These are phyloP conservation scores for Jamesozyma rosinii DNA, from an alignment of 805 yeast genomes.

Conservation along the genomic window DNA sequence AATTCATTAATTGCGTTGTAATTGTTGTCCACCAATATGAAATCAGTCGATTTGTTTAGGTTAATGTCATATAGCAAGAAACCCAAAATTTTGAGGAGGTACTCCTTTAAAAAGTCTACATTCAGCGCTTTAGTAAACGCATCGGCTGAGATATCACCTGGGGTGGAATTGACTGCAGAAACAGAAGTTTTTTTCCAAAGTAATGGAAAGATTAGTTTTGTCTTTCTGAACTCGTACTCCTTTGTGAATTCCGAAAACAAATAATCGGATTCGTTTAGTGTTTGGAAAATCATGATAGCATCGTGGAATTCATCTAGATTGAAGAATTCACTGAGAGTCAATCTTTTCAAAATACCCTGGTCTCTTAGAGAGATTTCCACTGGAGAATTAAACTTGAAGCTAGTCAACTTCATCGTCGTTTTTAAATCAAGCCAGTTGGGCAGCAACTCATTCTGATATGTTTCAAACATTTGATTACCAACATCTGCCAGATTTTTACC, in stretches of 20 bases:
- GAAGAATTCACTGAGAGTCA: conserved; percentile 32
- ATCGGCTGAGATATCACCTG: conserved; percentile 26
- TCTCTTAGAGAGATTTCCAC: conserved; percentile 72
- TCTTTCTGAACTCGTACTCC: conserved; percentile 64
- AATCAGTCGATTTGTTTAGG: conserved; percentile 53
- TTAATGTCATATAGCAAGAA: conserved; percentile 70
- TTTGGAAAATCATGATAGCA: conserved; percentile 69
- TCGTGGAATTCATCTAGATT: conserved; percentile 72
- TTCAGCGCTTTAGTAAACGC: conserved; percentile 20
- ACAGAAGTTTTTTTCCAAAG: conserved; percentile 33
- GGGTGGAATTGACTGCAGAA: conserved; percentile 11
- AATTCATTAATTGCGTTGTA: conserved; percentile 50
- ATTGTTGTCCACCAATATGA: conserved; percentile 51
- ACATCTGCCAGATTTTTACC: conserved; percentile 47
- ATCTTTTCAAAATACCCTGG: conserved; percentile 38
- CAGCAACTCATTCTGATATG: conserved; percentile 52
- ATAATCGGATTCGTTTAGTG: conserved; percentile 55
- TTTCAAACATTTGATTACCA: conserved; percentile 34
- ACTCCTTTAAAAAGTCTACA: conserved; percentile 36
- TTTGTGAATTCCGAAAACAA: conserved; percentile 56
- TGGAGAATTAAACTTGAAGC: conserved; percentile 70
- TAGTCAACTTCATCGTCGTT: conserved; percentile 39
- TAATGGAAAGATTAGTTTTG: conserved; percentile 58
- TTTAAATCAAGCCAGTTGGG: conserved; percentile 50
- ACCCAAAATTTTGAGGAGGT: conserved; percentile 57